A percentile compares a stretch with the other conserved stretches of the same genome.
These are phyloP conservation scores for Paramecium sexaurelia DNA, from an alignment of 73 alveolate species.

Conservation along the genomic window DNA sequence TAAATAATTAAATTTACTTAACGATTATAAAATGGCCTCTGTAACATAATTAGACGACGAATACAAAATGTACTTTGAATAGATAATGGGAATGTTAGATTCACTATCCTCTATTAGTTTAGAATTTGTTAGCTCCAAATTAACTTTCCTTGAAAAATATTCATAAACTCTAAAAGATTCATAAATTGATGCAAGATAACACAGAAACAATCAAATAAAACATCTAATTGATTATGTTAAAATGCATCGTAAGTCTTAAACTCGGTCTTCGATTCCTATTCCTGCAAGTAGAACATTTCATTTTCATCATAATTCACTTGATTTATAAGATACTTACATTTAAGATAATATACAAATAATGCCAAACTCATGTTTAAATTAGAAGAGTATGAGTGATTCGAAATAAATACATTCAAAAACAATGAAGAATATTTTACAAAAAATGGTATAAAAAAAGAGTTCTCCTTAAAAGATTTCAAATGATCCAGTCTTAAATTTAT, in stretches of 20 bases:
- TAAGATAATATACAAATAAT: neutral
- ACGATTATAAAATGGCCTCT: neutral
- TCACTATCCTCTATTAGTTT: neutral
- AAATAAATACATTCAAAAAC: neutral
- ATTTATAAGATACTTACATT: neutral
- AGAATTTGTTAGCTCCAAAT: slow-evolving; percentile 47
- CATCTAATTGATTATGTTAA: slow-evolving; percentile 36
- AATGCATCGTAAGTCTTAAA: slow-evolving; percentile 29
- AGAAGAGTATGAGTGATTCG: neutral
- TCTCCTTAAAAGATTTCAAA: neutral
- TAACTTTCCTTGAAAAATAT: slow-evolving; percentile 25
- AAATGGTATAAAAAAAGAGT: neutral
- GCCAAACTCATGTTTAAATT: neutral
- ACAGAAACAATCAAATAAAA: slow-evolving; percentile 28
- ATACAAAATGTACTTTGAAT: slow-evolving; percentile 5
- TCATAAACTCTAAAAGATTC: neutral
- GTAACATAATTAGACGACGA: neutral
- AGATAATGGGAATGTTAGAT: neutral
- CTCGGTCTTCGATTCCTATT: neutral
- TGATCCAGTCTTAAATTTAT: neutral
- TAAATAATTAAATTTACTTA: neutral
- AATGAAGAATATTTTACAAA: neutral
- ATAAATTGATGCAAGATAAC: slow-evolving; percentile 37
- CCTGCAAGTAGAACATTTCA: slow-evolving; percentile 3
- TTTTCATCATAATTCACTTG: neutral